A percentile compares a stretch with the other conserved stretches of the same genome.
These are phyloP conservation scores for Cystofilobasidium macerans DNA, from an alignment of 768 basidiomycete species.

Conservation along the genomic window DNA sequence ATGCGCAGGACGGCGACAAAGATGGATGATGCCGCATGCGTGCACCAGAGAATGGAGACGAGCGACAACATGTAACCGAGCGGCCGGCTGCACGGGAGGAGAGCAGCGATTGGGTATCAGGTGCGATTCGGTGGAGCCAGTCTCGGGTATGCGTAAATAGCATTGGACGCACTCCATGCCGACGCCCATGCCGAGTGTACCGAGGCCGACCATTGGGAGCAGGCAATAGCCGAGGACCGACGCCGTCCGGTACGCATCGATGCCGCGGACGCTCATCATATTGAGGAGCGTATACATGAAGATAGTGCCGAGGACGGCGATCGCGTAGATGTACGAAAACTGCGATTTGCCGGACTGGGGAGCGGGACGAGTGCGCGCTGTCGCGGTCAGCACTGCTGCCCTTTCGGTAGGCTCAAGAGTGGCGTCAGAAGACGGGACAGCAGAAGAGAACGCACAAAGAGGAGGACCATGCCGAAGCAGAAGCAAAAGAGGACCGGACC, in stretches of 20 bases:
- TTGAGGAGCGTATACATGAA: slow-evolving; percentile 92
- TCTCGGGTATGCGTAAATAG: slow-evolving; percentile 14
- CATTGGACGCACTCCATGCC: slow-evolving; percentile 64
- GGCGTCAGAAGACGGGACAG: not conserved
- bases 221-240: slow-evolving; percentile 95
- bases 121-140: not conserved
- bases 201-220: slow-evolving; percentile 89
- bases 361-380: too few species aligned
- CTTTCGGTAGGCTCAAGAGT: too few species aligned
- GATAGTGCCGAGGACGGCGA: slow-evolving; percentile 83
- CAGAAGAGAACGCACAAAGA: slow-evolving; percentile 56
- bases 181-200: slow-evolving; percentile 73
- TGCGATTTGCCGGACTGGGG: slow-evolving; percentile 93
- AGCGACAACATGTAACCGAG: slow-evolving; percentile 75
- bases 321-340: slow-evolving; percentile 97
- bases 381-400: too few species aligned
- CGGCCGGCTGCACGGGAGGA: slow-evolving; percentile 50
- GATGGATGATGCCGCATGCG: slow-evolving; percentile 87
- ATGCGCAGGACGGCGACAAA: slow-evolving; percentile 91
- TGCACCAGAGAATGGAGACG: slow-evolving; percentile 88
- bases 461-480: slow-evolving; percentile 81
- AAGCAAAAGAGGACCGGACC: slow-evolving; percentile 92
- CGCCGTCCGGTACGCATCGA: slow-evolving; percentile 81
- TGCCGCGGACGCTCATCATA: slow-evolving; percentile 87
- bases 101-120: not conserved